Base-by-base conservation (phyloP, 2,329 filamentous ascomycete species). In the Arthrobotrys conoides region DNA sequence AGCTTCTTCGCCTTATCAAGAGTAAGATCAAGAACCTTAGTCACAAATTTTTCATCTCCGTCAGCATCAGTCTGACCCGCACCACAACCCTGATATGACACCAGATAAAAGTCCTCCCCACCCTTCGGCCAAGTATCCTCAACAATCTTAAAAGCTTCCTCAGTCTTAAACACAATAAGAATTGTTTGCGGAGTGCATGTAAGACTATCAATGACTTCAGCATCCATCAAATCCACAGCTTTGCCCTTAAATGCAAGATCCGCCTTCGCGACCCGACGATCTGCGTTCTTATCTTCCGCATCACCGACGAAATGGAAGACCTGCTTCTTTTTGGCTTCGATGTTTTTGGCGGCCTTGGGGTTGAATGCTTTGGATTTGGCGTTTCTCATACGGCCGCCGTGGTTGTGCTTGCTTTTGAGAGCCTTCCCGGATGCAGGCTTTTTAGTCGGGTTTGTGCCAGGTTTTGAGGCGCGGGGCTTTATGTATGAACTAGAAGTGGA, bases 111-210 rank as follows among this genome's bases (percentile, higher is more conserved):
- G n/a, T n/a, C n/a, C n/a, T n/a, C n/a, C n/a, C n/a, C n/a, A n/a
- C n/a, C n/a, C n/a, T n/a, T n/a, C n/a, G n/a, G n/a, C n/a, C 65
- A 68, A 9, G 65, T 68, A 57, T 41, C 49, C 16, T 68, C 65
- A 5, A 57, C 48, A 18, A 68, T 24, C 10, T 68, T 36, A n/a
- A 57, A 68, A n/a, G 48, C 48, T 20, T 68, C 65, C 12, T 68
- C 65, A 14, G 65, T 68, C 18, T 68, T 68, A 48, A 68, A 57
- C 1, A 30, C 12, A 8, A 68, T 57, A 22, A 36, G n/a, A 48
- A 68, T 57, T 1, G 65, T 55, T 38, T 57, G 46, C 3, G 48
- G 65, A 4, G 48, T 68, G 33, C 48, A 68, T n/a, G 46, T 57
- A 10, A 68, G 48, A 33, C 48, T 55, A 24, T 55, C 30, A 22